phyloP scores from a whole-genome alignment of 2,329 filamentous ascomycete genomes.

The Fusarium stilboides region DNA sequence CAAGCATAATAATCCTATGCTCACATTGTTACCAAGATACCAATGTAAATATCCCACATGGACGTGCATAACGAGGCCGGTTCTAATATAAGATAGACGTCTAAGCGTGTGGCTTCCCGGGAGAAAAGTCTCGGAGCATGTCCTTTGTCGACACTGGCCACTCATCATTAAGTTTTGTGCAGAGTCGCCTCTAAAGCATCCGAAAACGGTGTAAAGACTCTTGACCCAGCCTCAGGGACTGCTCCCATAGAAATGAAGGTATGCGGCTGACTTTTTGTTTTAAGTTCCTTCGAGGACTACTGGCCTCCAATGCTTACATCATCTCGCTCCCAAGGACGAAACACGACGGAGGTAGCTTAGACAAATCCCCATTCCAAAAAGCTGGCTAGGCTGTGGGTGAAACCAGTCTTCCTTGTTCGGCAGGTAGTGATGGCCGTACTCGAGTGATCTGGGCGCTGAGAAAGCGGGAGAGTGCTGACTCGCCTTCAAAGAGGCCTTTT shows the following conservation, averaged over 20 bases:
- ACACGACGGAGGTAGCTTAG: conserved; percentile 16
- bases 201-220: conserved; percentile 8
- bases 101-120: too few species aligned
- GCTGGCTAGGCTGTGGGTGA: not conserved
- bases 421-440: conserved; percentile 20
- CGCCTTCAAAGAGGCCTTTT: conserved; percentile 17
- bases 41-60: too few species aligned
- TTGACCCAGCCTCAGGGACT: conserved; percentile 15
- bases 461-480: conserved; percentile 1
- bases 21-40: too few species aligned
- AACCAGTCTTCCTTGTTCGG: conserved; percentile 2
- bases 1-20: too few species aligned
- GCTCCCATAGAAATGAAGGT: conserved; percentile 31
- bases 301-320: conserved; percentile 8
- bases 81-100: too few species aligned
- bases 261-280: conserved; percentile 24
- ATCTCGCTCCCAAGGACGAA: conserved; percentile 26
- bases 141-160: too few species aligned
- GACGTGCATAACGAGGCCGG: too few species aligned
- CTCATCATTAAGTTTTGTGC: conserved; percentile 2
- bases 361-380: conserved; percentile 23
- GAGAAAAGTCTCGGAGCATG: too few species aligned
- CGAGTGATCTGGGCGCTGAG: conserved; percentile 19
- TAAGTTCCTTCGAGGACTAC: conserved; percentile 12
- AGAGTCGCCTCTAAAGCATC: conserved; percentile 13